These are phyloP conservation scores for Sanghuangporus baumii DNA, from an alignment of 1,284 basidiomycete genomes.

Conservation along the genomic window DNA sequence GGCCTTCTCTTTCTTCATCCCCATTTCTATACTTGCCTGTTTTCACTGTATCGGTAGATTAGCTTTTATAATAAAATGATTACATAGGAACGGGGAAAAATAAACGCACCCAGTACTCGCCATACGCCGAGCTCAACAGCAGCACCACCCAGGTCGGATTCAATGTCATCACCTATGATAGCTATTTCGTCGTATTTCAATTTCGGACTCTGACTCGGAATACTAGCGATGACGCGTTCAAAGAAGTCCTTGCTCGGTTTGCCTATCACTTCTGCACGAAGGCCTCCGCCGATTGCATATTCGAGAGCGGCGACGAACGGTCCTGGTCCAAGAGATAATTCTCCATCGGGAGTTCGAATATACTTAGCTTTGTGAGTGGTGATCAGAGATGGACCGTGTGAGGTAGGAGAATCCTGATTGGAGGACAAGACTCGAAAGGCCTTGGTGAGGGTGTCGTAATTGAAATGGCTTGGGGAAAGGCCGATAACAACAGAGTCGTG, in stretches of 20 bases:
- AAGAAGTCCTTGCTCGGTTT: constrained; percentile 62
- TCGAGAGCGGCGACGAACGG: constrained; percentile 66
- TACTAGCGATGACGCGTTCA: constrained; percentile 45
- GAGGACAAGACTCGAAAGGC: constrained; percentile 60
- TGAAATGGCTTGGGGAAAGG: constrained; percentile 47
- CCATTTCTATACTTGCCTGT: constrained; percentile 61
- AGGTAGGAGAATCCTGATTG: constrained; percentile 21
- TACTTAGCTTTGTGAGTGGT: constrained; percentile 55
- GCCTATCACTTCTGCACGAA: constrained; percentile 51
- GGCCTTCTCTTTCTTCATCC: constrained; percentile 40
- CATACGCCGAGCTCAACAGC: constrained; percentile 54
- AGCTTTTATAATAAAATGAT: constrained; percentile 6
- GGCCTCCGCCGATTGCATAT: constrained; percentile 35
- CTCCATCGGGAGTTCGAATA: constrained; percentile 36
- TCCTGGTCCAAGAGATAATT: constrained; percentile 61
- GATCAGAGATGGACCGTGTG: constrained; percentile 34
- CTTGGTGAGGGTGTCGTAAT: constrained; percentile 53
- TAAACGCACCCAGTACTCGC: constrained; percentile 50
- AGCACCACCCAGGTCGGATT: constrained; percentile 60
- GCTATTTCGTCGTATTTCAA: constrained; percentile 34
- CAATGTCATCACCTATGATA: constrained; percentile 63
- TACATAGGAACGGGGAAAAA: constrained; percentile 16
- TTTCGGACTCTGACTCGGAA: constrained; percentile 26
- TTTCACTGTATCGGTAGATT: constrained; percentile 31
- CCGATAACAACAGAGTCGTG: constrained; percentile 68